A percentile compares a stretch with the other conserved stretches of the same genome.
These are phyloP conservation scores for Nymphaea colorata DNA, from an alignment of 164 flowering plant genomes.

Conservation along the genomic window DNA sequence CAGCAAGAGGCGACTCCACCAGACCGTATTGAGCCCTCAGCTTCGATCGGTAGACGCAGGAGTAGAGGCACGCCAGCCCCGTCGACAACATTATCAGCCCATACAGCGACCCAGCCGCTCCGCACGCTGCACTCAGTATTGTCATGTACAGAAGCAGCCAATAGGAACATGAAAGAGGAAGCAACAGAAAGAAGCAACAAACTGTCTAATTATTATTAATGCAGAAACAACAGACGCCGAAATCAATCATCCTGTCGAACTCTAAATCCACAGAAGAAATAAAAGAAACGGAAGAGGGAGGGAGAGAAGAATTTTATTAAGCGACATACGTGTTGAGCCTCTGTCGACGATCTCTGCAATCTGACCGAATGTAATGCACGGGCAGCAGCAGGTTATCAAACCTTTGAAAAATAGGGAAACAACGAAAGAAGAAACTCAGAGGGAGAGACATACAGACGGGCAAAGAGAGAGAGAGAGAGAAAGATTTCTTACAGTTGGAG, in stretches of 20 bases:
- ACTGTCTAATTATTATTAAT: no score
- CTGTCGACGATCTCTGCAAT: constrained; percentile 8
- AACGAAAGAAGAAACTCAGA: no score
- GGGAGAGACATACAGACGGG: neutral
- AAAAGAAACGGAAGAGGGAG: neutral
- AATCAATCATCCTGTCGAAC: no score
- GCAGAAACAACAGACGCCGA: no score
- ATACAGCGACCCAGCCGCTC: constrained; percentile 8
- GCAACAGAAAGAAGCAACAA: no score
- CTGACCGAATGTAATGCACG: constrained; percentile 8
- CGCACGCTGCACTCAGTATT: constrained; percentile 6
- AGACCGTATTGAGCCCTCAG: constrained; percentile 9
- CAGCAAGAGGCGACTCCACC: constrained; percentile 4
- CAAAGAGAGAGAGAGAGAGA: neutral
- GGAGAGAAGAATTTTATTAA: neutral
- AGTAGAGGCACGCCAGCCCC: constrained; percentile 8
- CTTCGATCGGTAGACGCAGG: constrained; percentile 14
- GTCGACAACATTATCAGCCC: constrained; percentile 2
- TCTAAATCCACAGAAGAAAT: neutral
- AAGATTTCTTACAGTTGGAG: neutral
- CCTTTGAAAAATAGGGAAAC: neutral
- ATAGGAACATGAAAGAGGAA: no score
- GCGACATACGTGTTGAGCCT: constrained; percentile 3
- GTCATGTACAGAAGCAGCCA: neutral
- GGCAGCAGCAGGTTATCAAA: constrained; percentile 7